Evolutionary conservation across 805 yeast genomes (phyloP), one percentile per base, ranked within the genome.

Genomic region (Starmerella kuoi): DNA sequence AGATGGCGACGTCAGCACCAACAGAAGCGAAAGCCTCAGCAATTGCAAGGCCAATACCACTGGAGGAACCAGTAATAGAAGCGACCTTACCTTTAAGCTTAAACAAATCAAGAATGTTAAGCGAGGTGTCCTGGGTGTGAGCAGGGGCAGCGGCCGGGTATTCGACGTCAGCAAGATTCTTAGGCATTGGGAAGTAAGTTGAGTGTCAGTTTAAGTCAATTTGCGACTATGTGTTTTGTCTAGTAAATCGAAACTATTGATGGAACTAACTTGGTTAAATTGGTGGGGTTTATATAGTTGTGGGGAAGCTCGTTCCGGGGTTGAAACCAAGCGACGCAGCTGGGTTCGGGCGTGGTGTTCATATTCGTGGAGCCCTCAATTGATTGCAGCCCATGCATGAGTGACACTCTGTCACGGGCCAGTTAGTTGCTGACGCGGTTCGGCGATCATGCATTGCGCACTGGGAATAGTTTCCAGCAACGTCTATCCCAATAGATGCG

Each of bases 21-120:
- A 88, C 88, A 63, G 82, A 88, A 38, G 86, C 80, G 55, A 68
- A 82, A 2, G 85, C 87, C 59, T 76, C 81, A 34, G 93, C 93
- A 27, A 81, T 80, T 4, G 82, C 83, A 52, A 61, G 72, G 14
- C 94, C 94, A 50, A 84, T 83, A 26, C 94, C 94, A 35, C 79
- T 69, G 15, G 87, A 77, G 11, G 84, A 81, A 35, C 94, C 94
- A n/a, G 93, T 80, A 45, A 84, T 73, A 3, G 82, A 74, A 22
- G 93, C 91, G 12, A 77, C 79, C 61, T 81, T 83, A 22, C 91
- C 93, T 62, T 77, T 78, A 46, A 84, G 69, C 3, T 84, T 77
- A 61, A 84, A 82, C 50, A 80, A 66, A 48, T 79, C 87, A 48
- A 78, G 62, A 27, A 78, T 76, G 55, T 68, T 61, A 40, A 42